phyloP scores from a whole-genome alignment of 192 early-diverging fungal species.

The Backusella mclennaniae region DNA sequence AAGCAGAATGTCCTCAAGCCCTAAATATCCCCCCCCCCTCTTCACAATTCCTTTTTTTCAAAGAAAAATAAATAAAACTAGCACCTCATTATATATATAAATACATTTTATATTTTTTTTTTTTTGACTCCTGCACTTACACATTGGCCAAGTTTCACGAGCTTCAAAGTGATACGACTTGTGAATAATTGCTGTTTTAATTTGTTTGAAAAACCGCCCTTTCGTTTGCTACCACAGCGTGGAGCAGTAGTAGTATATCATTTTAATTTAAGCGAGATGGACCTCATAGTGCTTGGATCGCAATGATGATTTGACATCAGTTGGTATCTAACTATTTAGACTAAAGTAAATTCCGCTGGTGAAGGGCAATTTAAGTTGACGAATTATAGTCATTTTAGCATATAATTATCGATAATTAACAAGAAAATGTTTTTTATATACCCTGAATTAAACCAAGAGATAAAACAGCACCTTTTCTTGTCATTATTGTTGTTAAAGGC shows the following conservation, averaged over 20 bases:
- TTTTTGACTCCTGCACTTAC: not conserved
- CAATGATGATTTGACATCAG: not conserved
- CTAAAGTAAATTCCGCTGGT: not conserved
- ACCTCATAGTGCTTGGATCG: not conserved
- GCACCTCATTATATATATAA: not conserved
- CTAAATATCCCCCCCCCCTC: not conserved
- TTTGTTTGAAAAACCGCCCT: not conserved
- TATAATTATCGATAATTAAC: not conserved
- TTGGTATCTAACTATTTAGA: not conserved
- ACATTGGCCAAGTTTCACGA: not conserved
- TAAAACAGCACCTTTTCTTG: too few relatives aligned
- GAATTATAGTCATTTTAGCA: not conserved
- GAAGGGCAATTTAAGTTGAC: too few relatives aligned
- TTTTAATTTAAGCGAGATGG: not conserved
- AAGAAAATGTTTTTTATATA: not conserved
- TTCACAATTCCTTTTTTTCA: not conserved
- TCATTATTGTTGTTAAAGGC: too few relatives aligned
- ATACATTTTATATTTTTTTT: not conserved
- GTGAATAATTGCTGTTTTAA: not conserved
- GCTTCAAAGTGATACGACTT: not conserved
- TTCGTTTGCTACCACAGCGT: not conserved
- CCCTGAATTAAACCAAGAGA: not conserved
- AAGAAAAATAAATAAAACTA: not conserved
- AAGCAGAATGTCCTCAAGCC: slow-evolving; percentile 31
- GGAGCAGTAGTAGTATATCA: not conserved